phyloP scores from a whole-genome alignment of 495 filamentous ascomycete genomes.

The Glonium stellatum region DNA sequence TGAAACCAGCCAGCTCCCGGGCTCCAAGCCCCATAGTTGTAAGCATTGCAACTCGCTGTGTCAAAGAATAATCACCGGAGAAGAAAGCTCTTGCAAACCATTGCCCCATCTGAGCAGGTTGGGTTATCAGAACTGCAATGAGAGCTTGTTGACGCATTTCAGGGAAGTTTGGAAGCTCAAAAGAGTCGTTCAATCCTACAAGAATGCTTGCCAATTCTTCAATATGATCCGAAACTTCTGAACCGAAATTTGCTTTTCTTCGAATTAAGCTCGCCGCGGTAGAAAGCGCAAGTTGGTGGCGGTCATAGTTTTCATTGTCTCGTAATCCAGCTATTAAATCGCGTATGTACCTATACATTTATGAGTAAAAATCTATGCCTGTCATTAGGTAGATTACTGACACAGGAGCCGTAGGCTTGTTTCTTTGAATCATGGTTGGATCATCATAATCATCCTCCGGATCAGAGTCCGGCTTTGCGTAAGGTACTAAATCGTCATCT shows the following conservation, averaged over 20 bases:
- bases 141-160: slow-evolving; percentile 73
- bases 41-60: slow-evolving; percentile 73
- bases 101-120: slow-evolving; percentile 68
- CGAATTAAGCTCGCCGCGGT: slow-evolving; percentile 76
- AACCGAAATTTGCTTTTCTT: slow-evolving; percentile 80
- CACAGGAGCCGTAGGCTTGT: slow-evolving; percentile 80
- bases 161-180: slow-evolving; percentile 66
- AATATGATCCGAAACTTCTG: slow-evolving; percentile 74
- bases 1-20: slow-evolving; percentile 80
- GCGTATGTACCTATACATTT: slow-evolving; percentile 61
- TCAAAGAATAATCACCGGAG: slow-evolving; percentile 80
- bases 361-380: slow-evolving; percentile 2
- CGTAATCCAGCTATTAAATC: slow-evolving; percentile 73
- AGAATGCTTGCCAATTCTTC: slow-evolving; percentile 72
- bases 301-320: slow-evolving; percentile 77
- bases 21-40: slow-evolving; percentile 74
- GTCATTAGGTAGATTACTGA: slow-evolving; percentile 35
- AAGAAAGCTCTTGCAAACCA: slow-evolving; percentile 85
- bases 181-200: slow-evolving; percentile 74
- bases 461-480: slow-evolving; percentile 91
- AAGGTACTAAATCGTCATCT: slow-evolving; percentile 70
- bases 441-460: slow-evolving; percentile 87
- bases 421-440: slow-evolving; percentile 71
- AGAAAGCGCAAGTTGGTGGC: slow-evolving; percentile 68
- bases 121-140: slow-evolving; percentile 71